Percentiles rank a stretch among this genome's conserved stretches.
phyloP scores from a whole-genome alignment of 176 grass and related monocot species.

The bread wheat (Triticum aestivum) region DNA sequence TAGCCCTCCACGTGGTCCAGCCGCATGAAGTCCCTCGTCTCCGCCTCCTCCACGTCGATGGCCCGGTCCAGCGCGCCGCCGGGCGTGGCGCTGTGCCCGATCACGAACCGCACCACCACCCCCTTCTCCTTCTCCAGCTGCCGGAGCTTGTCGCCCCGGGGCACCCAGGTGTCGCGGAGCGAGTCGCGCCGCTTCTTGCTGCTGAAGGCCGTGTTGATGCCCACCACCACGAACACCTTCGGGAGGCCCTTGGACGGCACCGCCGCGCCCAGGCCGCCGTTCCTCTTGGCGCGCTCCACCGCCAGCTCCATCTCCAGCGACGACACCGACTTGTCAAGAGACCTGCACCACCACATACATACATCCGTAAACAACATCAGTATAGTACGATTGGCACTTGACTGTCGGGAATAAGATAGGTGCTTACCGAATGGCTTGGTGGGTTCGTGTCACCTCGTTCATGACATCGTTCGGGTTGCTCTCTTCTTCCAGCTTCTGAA shows the following conservation, averaged over 20 bases:
- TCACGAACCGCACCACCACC: slow-evolving; percentile 72
- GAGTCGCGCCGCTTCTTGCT: slow-evolving; percentile 67
- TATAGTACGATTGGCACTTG: neutral
- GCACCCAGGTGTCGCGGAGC: slow-evolving; percentile 73
- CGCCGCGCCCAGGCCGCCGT: slow-evolving; percentile 29
- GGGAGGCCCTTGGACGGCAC: slow-evolving; percentile 33
- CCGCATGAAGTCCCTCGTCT: slow-evolving; percentile 61
- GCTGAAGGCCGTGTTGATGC: slow-evolving; percentile 83
- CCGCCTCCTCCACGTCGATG: slow-evolving; percentile 56
- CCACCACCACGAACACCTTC: slow-evolving; percentile 59
- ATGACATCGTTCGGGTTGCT: slow-evolving; percentile 51
- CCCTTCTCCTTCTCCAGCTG: slow-evolving; percentile 63
- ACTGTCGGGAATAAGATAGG: too few species aligned
- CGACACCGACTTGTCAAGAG: slow-evolving; percentile 61
- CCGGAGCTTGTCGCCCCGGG: slow-evolving; percentile 44
- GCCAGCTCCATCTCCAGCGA: slow-evolving; percentile 65
- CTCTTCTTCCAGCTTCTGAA: slow-evolving; percentile 60
- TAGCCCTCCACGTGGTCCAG: slow-evolving; percentile 83
- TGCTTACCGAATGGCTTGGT: slow-evolving; percentile 38
- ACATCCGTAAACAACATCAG: too few species aligned
- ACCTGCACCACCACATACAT: slow-evolving; percentile 23
- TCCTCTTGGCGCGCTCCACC: slow-evolving; percentile 40
- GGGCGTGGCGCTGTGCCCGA: slow-evolving; percentile 65
- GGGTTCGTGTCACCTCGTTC: slow-evolving; percentile 55
- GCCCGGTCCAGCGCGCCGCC: slow-evolving; percentile 56